A percentile compares a stretch with the other conserved stretches of the same genome.
These are phyloP conservation scores for Camellia japonica DNA, from an alignment of 148 eudicot genomes.

Conservation along the genomic window DNA sequence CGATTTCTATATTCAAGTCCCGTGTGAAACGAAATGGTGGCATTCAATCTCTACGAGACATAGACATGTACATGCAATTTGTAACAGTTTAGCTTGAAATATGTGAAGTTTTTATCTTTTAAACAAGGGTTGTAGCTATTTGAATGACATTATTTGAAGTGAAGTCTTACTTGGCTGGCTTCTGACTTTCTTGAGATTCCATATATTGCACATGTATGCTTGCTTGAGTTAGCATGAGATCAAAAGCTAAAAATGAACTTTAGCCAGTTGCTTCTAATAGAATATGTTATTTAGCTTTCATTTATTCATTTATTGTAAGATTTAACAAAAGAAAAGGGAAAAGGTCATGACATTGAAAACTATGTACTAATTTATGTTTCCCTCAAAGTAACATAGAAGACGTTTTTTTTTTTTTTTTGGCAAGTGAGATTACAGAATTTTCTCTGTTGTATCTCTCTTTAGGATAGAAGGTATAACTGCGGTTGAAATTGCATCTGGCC, in stretches of 20 bases:
- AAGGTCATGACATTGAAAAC: not conserved
- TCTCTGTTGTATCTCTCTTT: slow-evolving; percentile 11
- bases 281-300: not conserved
- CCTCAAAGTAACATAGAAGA: not conserved
- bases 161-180: too few species aligned
- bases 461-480: slow-evolving; percentile 84
- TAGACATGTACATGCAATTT: too few species aligned
- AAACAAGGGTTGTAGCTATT: too few species aligned
- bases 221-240: too few species aligned
- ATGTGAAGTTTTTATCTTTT: too few species aligned
- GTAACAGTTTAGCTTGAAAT: too few species aligned
- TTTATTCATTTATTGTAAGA: not conserved
- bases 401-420: not conserved
- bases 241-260: not conserved
- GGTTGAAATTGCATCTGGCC: slow-evolving; percentile 83
- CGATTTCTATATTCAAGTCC: too few species aligned
- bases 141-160: too few species aligned
- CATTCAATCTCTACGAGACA: too few species aligned
- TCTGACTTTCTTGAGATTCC: too few species aligned
- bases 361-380: not conserved
- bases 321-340: not conserved
- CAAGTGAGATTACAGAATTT: not conserved
- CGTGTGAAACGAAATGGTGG: too few species aligned
- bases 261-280: not conserved
- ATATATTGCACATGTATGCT: too few species aligned